Base-by-base conservation (phyloP, 306 rosid genomes). In the Casuarina cunninghamiana region DNA sequence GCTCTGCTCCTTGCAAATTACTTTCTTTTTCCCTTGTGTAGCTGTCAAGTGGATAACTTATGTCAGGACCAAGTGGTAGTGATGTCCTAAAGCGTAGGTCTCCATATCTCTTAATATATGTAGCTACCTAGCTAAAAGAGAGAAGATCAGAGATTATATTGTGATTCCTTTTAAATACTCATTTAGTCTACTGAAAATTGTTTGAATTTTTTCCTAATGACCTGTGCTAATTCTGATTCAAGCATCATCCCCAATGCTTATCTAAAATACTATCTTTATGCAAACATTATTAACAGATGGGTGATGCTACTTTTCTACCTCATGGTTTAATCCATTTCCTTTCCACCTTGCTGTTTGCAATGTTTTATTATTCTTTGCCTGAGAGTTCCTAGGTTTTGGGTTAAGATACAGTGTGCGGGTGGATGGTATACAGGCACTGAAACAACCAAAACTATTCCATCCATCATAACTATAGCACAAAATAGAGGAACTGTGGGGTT, bases 1-100 rank as follows among this genome's bases (percentile, higher is more conserved):
- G 65, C 58, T 67, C 12, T 70, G 55, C 67, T 69, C 78, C 57
- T 82, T 78, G 4, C 60, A 69, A 44, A 70, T 73, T 60, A 67
- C 54, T 35, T 58, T 6, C 70, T 5, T 26, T 26, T 26, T 26
- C 32, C 32, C 15, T 55, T 65, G 54, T 44, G 43, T 71, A 32
- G 76, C 37, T 67, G 12, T 67, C 50, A 41, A 67, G 46, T 17
- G 37, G 10, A 44, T 12, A 48, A 32, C 67, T 17, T 38, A 46
- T 50, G 10, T 49, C 42, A 10, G 66, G 46, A 10, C 73, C 72
- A 37, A 45, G 11, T 37, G 16, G 19, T 41, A 17, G 8, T 43
- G 12, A 77, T 68, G 15, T 41, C 49, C 61, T 4, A 26, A 43
- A 6, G 43, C 16, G 3, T 26, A 35, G 19, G 62, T 48, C 26